phyloP scores from a whole-genome alignment of 2,329 filamentous ascomycete species.

The Botrytis fragariae region DNA sequence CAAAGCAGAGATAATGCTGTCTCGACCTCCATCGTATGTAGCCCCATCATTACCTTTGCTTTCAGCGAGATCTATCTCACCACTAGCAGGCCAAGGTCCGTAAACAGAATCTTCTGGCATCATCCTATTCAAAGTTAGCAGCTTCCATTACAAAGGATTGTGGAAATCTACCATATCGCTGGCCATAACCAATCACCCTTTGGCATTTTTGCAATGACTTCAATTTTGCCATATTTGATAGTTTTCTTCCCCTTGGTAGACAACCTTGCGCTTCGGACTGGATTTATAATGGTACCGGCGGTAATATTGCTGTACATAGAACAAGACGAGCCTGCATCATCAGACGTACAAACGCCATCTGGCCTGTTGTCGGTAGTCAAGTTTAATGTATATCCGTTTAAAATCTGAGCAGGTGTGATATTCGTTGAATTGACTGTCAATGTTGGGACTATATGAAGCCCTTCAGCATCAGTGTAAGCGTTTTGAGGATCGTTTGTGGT shows the following conservation, averaged over 20 bases:
- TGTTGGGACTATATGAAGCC: conserved; percentile 56
- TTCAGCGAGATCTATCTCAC: conserved; percentile 55
- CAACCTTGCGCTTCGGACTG: conserved; percentile 50
- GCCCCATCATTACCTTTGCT: conserved; percentile 47
- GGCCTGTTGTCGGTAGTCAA: conserved; percentile 39
- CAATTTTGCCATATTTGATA: conserved; percentile 51
- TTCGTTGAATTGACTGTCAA: conserved; percentile 45
- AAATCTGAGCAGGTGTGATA: conserved; percentile 43
- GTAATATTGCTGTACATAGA: conserved; percentile 42
- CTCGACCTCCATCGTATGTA: conserved; percentile 43
- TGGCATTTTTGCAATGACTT: conserved; percentile 53
- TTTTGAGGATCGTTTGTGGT: conserved; percentile 50
- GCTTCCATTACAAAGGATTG: no score
- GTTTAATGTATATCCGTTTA: conserved; percentile 46
- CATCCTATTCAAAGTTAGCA: conserved; percentile 42
- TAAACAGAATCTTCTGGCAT: conserved; percentile 49
- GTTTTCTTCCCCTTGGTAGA: conserved; percentile 47
- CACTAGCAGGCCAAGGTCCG: conserved; percentile 50
- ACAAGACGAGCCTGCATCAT: conserved; percentile 41
- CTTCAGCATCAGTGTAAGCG: conserved; percentile 47
- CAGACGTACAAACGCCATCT: conserved; percentile 45
- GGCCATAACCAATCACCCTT: conserved; percentile 56
- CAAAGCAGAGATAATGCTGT: conserved; percentile 45
- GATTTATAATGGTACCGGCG: conserved; percentile 47
- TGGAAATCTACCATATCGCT: conserved; percentile 37